Conservation (phyloP, 192 early-diverging fungal genomes). For the Chytriomyces sp. region DNA sequence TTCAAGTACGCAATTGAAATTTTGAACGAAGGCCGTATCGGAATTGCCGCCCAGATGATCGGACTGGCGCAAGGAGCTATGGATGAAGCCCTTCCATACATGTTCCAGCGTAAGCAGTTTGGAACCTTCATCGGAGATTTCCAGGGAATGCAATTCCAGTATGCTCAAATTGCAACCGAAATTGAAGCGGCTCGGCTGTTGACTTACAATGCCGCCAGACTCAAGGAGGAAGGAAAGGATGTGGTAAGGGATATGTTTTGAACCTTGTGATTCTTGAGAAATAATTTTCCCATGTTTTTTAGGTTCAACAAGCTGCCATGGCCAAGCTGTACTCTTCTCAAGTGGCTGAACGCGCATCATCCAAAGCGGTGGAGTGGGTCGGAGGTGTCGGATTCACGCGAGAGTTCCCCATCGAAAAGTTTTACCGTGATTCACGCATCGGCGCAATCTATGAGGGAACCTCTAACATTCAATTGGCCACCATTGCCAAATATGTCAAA, state of each 20-base stretch:
- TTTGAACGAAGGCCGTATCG: conserved; percentile 97
- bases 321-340: conserved; percentile 95
- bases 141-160: conserved; percentile 79
- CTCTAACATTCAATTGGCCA: conserved; percentile 96
- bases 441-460: conserved; percentile 95
- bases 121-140: conserved; percentile 81
- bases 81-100: conserved; percentile 86
- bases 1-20: conserved; percentile 81
- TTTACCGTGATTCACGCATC: conserved; percentile 95
- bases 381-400: conserved; percentile 98
- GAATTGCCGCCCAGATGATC: conserved; percentile 98
- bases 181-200: conserved; percentile 96
- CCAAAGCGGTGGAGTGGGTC: conserved; percentile 94
- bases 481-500: conserved; percentile 76
- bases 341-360: conserved; percentile 88
- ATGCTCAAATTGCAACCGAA: conserved; percentile 84
- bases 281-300: background rate
- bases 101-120: conserved; percentile 96
- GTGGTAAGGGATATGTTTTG: conserved; percentile 62
- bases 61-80: conserved; percentile 94
- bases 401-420: conserved; percentile 86
- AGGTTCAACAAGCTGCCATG: conserved; percentile 93
- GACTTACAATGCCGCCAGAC: conserved; percentile 94
- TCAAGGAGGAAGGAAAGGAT: conserved; percentile 89
- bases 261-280: background rate